Conservation (phyloP, 306 rosid genomes). For the Rubus idaeus region DNA sequence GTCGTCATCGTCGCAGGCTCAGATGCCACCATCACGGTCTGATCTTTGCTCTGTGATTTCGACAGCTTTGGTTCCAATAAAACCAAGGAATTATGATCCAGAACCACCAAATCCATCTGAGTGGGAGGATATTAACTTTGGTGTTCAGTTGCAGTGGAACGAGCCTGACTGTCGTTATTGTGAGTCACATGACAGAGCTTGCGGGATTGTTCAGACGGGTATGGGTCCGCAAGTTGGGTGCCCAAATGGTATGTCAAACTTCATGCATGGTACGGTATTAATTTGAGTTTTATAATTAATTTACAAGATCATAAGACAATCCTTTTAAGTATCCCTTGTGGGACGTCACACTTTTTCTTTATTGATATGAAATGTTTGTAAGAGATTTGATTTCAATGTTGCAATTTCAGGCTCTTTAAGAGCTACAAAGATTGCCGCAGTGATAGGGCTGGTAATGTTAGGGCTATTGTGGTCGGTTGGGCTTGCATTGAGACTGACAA, state of each 20-base stretch:
- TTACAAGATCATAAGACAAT: neutral
- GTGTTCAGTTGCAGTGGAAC: conserved; percentile 38
- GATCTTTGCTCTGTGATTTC: conserved; percentile 32
- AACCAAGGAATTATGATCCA: neutral
- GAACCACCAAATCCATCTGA: neutral
- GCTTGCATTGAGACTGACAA: neutral
- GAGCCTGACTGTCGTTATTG: conserved; percentile 34
- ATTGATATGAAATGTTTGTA: neutral
- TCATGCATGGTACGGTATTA: neutral
- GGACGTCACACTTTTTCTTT: neutral
- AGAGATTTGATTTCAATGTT: neutral
- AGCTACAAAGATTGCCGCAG: neutral
- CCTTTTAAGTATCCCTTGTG: too few relatives aligned
- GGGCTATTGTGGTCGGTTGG: neutral
- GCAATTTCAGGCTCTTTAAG: neutral
- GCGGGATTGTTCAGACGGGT: neutral
- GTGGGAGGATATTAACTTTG: neutral
- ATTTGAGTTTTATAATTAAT: neutral
- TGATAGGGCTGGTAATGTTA: neutral
- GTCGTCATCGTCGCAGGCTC: neutral
- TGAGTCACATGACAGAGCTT: neutral
- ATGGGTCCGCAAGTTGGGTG: neutral
- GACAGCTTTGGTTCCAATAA: conserved; percentile 27
- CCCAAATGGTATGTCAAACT: neutral
- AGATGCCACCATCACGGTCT: neutral